Evolutionary conservation across 805 yeast genomes (phyloP).

Genomic region (Torulaspora microellipsoides): DNA sequence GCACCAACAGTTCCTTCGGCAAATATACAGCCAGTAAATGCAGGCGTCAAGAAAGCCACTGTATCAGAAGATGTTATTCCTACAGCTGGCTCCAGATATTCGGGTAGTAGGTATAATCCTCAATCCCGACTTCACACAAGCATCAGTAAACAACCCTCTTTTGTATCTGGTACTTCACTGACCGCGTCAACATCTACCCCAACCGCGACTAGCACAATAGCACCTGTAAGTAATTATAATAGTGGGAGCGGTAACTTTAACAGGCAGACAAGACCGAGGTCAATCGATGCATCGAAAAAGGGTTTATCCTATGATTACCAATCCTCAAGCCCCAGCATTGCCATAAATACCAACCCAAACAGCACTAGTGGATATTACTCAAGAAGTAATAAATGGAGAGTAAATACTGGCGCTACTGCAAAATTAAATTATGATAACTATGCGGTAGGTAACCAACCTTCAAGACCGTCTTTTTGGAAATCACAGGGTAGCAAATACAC

Average conservation of each 20-base stretch:
- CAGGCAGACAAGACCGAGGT: conserved; percentile 21
- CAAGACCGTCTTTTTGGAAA: conserved; percentile 18
- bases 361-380: conserved; percentile 16
- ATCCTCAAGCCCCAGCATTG: conserved; percentile 1
- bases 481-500: conserved; percentile 3
- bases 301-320: conserved; percentile 4
- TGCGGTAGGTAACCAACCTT: neutral
- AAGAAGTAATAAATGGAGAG: conserved; percentile 25
- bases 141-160: too few species aligned
- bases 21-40: neutral
- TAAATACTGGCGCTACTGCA: conserved; percentile 8
- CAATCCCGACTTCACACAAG: conserved; percentile 6
- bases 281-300: conserved; percentile 11
- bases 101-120: conserved; percentile 29
- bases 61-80: neutral
- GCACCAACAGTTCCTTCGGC: neutral
- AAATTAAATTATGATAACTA: conserved; percentile 7
- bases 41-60: neutral
- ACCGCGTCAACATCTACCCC: neutral
- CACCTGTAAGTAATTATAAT: neutral
- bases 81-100: conserved; percentile 13
- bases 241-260: neutral
- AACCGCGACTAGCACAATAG: neutral
- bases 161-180: too few species aligned
- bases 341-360: conserved; percentile 3